These are phyloP conservation scores for Cydonia oblonga DNA, from an alignment of 331 rosid genomes.

Conservation along the genomic window DNA sequence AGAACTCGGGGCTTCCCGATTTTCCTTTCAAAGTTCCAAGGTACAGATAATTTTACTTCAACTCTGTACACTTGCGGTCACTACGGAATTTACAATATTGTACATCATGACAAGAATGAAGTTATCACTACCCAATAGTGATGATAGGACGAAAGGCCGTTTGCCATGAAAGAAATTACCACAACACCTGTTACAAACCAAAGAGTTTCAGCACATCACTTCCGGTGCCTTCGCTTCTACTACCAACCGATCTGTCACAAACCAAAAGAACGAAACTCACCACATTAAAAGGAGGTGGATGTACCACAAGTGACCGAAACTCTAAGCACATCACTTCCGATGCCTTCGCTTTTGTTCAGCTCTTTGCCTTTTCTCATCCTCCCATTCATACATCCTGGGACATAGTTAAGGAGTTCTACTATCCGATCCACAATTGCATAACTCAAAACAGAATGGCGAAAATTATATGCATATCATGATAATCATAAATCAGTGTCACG, in stretches of 20 bases:
- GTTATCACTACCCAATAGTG: slow-evolving; percentile 3
- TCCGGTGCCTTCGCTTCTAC: too few relatives aligned
- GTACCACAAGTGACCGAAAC: background rate
- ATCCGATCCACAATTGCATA: background rate
- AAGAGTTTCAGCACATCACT: background rate
- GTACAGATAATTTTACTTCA: background rate
- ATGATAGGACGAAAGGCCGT: background rate
- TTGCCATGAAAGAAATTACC: slow-evolving; percentile 2
- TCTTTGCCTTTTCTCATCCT: slow-evolving; percentile 90
- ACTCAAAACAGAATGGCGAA: background rate
- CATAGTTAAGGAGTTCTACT: slow-evolving; percentile 41
- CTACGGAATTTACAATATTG: slow-evolving; percentile 6
- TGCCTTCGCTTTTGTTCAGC: slow-evolving; percentile 93
- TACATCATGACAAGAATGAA: slow-evolving; percentile 1
- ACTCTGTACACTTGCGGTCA: background rate
- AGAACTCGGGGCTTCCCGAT: background rate
- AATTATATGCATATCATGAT: background rate
- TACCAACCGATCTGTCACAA: too few relatives aligned
- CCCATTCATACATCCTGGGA: slow-evolving; percentile 79
- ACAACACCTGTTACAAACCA: background rate
- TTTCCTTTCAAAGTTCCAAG: background rate
- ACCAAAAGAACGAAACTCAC: background rate
- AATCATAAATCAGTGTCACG: background rate
- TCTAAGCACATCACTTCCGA: slow-evolving; percentile 35
- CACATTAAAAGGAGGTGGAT: background rate